Percentiles rank a stretch among this genome's conserved stretches.
Evolutionary conservation across 805 yeast species (phyloP).

Genomic region (Wickerhamomyces ciferrii): DNA sequence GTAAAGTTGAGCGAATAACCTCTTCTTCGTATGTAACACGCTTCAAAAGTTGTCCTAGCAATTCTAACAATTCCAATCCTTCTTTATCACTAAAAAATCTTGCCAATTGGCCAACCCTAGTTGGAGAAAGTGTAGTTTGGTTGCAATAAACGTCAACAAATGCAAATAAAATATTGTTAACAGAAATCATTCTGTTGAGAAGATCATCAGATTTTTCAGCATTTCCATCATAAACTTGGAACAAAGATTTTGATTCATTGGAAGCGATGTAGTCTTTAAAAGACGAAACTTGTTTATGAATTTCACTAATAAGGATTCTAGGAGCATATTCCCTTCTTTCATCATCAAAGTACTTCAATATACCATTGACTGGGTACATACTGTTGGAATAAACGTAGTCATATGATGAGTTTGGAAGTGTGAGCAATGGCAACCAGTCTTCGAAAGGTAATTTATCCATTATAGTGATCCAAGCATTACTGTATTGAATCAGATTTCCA

Average conservation of each 20-base stretch:
- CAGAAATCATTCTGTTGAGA: slow-evolving; percentile 25
- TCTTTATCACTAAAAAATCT: slow-evolving; percentile 33
- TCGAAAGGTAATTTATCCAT: slow-evolving; percentile 31
- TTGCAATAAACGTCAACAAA: slow-evolving; percentile 53
- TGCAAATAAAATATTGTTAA: slow-evolving; percentile 41
- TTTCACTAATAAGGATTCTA: slow-evolving; percentile 25
- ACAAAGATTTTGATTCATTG: slow-evolving; percentile 18
- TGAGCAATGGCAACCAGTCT: slow-evolving; percentile 43
- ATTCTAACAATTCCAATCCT: slow-evolving; percentile 36
- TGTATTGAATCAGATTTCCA: slow-evolving; percentile 43
- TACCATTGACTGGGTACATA: slow-evolving; percentile 45
- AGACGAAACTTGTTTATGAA: slow-evolving; percentile 25
- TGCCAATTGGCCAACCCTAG: slow-evolving; percentile 27
- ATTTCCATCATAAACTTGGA: slow-evolving; percentile 17
- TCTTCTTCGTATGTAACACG: slow-evolving; percentile 56
- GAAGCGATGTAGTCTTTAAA: slow-evolving; percentile 23
- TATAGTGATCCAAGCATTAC: slow-evolving; percentile 21
- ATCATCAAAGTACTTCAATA: slow-evolving; percentile 52
- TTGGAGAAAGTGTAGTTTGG: slow-evolving; percentile 42
- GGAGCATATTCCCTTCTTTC: slow-evolving; percentile 46
- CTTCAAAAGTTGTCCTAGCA: slow-evolving; percentile 41
- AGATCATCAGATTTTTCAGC: slow-evolving; percentile 12
- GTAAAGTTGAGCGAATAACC: slow-evolving; percentile 41
- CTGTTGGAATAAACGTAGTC: slow-evolving; percentile 56
- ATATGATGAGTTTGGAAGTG: slow-evolving; percentile 50